Evolutionary conservation across 306 rosid genomes (phyloP).

Genomic region (Benincasa hispida): DNA sequence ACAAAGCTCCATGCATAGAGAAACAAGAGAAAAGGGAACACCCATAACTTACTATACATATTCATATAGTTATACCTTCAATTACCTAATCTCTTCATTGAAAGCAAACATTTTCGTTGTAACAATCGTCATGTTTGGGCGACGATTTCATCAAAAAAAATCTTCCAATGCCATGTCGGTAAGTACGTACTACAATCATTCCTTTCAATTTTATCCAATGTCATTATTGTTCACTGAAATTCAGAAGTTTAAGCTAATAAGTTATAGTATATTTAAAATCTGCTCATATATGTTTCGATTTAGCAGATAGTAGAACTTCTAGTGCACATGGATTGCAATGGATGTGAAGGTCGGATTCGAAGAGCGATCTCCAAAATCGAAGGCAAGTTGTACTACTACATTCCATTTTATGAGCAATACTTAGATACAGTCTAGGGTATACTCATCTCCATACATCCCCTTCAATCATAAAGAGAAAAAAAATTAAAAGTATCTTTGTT

Average conservation of each 20-base stretch:
- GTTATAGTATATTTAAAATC: background rate
- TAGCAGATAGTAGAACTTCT: slow-evolving; percentile 57
- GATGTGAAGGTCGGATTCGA: slow-evolving; percentile 55
- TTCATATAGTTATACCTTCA: background rate
- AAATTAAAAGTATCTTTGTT: too few relatives aligned
- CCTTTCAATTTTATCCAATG: background rate
- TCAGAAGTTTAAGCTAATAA: background rate
- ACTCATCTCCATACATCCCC: too few relatives aligned
- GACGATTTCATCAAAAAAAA: slow-evolving; percentile 19
- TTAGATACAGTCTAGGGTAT: too few relatives aligned
- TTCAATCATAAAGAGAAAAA: too few relatives aligned
- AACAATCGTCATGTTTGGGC: slow-evolving; percentile 33
- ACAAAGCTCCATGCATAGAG: background rate
- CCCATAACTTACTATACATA: background rate
- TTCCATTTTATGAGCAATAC: too few relatives aligned
- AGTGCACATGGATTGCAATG: slow-evolving; percentile 90
- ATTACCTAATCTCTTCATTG: background rate
- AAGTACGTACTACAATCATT: slow-evolving; percentile 2
- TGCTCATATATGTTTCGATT: too few relatives aligned
- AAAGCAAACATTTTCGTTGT: background rate
- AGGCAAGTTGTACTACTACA: slow-evolving; percentile 14
- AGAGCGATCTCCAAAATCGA: slow-evolving; percentile 56
- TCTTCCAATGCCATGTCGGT: slow-evolving; percentile 47
- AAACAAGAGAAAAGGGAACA: background rate
- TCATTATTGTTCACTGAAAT: background rate